These are phyloP conservation scores for Gossypium rotundifolium DNA, from an alignment of 345 rosid genomes.

Conservation along the genomic window DNA sequence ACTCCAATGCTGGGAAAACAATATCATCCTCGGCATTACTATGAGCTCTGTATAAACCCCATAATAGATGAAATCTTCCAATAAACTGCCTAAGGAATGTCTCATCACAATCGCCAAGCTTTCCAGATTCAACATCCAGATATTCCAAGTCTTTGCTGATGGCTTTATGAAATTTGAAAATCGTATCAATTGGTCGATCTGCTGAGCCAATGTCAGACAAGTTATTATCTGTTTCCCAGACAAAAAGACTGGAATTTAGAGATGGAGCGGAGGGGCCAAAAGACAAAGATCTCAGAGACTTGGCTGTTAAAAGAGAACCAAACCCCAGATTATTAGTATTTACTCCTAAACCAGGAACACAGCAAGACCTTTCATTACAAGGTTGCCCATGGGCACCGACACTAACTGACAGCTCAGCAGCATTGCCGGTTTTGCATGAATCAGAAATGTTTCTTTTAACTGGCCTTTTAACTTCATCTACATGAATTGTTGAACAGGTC, in stretches of 20 bases:
- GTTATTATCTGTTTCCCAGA: constrained; percentile 66
- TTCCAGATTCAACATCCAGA: constrained; percentile 84
- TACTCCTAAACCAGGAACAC: constrained; percentile 88
- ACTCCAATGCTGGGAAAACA: constrained; percentile 86
- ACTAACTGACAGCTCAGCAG: constrained; percentile 23
- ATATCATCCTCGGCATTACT: constrained; percentile 97
- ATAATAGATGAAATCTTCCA: constrained; percentile 76
- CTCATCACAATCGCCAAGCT: constrained; percentile 64
- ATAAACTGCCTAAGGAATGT: constrained; percentile 63
- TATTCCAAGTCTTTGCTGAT: constrained; percentile 85
- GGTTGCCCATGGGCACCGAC: constrained; percentile 29
- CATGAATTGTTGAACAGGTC: constrained; percentile 20
- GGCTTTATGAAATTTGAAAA: constrained; percentile 89
- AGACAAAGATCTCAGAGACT: constrained; percentile 64
- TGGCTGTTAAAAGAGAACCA: constrained; percentile 62
- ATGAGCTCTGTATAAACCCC: constrained; percentile 94
- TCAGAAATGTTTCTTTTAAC: constrained; percentile 35
- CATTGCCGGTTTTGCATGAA: constrained; percentile 27
- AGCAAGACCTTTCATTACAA: constrained; percentile 48
- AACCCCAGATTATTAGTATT: constrained; percentile 52
- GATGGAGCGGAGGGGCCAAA: constrained; percentile 63
- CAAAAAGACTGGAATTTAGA: constrained; percentile 79
- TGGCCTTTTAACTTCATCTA: constrained; percentile 37
- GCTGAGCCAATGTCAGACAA: constrained; percentile 36
- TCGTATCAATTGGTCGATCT: constrained; percentile 78